Evolutionary conservation across 345 rosid species (phyloP), one percentile per base, ranked within the genome.

Genomic region (Eucalyptus coolabah): DNA sequence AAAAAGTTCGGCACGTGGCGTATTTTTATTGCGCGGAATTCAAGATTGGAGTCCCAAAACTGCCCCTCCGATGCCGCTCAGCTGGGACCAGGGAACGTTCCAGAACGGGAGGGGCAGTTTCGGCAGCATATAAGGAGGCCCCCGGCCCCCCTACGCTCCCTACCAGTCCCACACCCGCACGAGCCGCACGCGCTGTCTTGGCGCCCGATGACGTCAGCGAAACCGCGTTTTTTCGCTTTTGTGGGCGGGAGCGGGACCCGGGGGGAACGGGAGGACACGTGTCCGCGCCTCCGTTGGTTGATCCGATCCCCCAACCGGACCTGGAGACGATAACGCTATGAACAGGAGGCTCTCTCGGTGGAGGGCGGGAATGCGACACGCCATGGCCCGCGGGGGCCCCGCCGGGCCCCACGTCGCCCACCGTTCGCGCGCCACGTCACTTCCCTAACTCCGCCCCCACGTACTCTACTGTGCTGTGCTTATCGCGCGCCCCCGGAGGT

Each of bases 71-170:
- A 12, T 19, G 21, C 60, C 24, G 12, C 28, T 21, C 3, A 3
- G 82, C 44, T 6, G 44, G 42, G 82, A 17, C 44, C 80, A 19
- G 28, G 82, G 81, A 69, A 9, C 81, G 4, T 69, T 18, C 24
- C 44, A 5, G 53, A 18, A 21, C 26, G 12, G n/a, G 6, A 23
- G 86, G 89, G 94, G 93, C 37, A 92, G 63, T 88, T 91, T 91
- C 26, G 92, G 91, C 30, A 92, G 89, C 67, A 87, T 90, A 87
- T 50, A 89, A 88, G 91, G 89, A 86, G 40, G 86, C 50, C 86
- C 82, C 51, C 50, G 86, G 37, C 86, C 45, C 53, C 51, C 53
- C 23, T 28, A 19, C 82, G 15, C 45, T 11, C 47, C 45, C 26
- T 8, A 23, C 81, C 28, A 11, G 47, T 21, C 83, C 47, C 12